Percentiles rank a stretch among this genome's conserved stretches.
These are phyloP conservation scores for Graphiopsis chlorocephala DNA, from an alignment of 2,329 filamentous ascomycete species.

Conservation along the genomic window DNA sequence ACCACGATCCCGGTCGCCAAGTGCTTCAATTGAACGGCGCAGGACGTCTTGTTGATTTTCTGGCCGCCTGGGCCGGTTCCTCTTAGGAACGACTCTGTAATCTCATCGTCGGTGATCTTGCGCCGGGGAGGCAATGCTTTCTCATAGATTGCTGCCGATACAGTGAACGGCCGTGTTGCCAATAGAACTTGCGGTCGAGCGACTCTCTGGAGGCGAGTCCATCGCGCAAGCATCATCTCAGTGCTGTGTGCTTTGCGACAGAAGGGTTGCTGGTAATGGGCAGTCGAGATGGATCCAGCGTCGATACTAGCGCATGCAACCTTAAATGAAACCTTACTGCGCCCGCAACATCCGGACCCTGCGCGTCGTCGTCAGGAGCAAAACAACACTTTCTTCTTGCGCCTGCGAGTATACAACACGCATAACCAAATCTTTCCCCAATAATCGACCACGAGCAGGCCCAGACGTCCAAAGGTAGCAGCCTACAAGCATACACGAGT, in stretches of 20 bases:
- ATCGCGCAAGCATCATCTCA: slow-evolving; percentile 13
- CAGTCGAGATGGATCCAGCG: not conserved
- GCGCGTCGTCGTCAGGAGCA: slow-evolving; percentile 1
- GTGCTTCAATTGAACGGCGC: slow-evolving; percentile 89
- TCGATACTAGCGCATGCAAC: not conserved
- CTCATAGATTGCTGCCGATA: slow-evolving; percentile 20
- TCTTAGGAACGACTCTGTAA: slow-evolving; percentile 83
- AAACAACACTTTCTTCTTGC: slow-evolving; percentile 3
- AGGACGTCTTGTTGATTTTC: slow-evolving; percentile 98
- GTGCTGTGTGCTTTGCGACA: not conserved
- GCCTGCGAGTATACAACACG: not conserved
- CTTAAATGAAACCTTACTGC: slow-evolving; percentile 11
- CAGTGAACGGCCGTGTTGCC: not conserved
- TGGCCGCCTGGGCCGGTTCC: slow-evolving; percentile 91
- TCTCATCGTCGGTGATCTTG: slow-evolving; percentile 71
- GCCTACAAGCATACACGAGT: not conserved
- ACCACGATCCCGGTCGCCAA: slow-evolving; percentile 86
- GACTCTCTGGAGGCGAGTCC: not conserved
- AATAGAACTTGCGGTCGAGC: not conserved
- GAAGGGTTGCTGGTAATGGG: not conserved
- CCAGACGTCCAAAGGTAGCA: not conserved
- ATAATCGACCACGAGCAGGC: not conserved
- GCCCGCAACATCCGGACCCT: slow-evolving; percentile 1
- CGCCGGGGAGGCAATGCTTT: slow-evolving; percentile 75
- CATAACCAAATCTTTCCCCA: not conserved